A percentile compares a stretch with the other conserved stretches of the same genome.
phyloP scores from a whole-genome alignment of 805 yeast species.

The Candida sonorensis region DNA sequence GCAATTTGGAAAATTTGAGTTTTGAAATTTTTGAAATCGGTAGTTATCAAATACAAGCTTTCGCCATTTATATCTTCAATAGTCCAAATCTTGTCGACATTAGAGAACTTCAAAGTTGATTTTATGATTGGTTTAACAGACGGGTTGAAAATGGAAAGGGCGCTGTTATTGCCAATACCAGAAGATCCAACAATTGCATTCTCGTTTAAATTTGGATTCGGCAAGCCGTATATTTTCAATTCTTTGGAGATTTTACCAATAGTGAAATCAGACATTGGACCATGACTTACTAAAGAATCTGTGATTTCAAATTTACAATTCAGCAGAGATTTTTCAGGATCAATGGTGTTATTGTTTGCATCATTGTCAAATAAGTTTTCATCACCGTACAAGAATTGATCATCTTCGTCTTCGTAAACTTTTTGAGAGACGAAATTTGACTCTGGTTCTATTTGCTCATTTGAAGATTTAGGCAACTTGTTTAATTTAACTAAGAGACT shows the following conservation, averaged over 20 bases:
- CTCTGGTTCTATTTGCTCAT: too few relatives aligned
- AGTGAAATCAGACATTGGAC: slow-evolving; percentile 67
- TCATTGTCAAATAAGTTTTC: too few relatives aligned
- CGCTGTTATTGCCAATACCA: slow-evolving; percentile 52
- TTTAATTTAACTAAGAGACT: slow-evolving; percentile 42
- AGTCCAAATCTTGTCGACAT: slow-evolving; percentile 73
- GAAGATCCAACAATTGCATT: slow-evolving; percentile 62
- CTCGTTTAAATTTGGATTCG: slow-evolving; percentile 63
- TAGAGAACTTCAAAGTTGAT: slow-evolving; percentile 64
- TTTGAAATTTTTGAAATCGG: slow-evolving; percentile 56
- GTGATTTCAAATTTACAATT: slow-evolving; percentile 34
- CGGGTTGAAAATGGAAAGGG: slow-evolving; percentile 57
- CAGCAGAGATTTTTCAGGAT: slow-evolving; percentile 24
- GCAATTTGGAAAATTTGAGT: slow-evolving; percentile 64
- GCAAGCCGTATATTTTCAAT: slow-evolving; percentile 48
- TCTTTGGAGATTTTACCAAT: slow-evolving; percentile 55
- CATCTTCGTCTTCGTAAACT: too few relatives aligned
- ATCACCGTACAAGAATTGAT: too few relatives aligned
- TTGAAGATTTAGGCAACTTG: slow-evolving; percentile 7
- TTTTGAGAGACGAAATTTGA: too few relatives aligned
- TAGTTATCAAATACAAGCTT: slow-evolving; percentile 59
- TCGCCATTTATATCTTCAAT: slow-evolving; percentile 31
- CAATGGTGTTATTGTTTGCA: slow-evolving; percentile 4
- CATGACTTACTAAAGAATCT: slow-evolving; percentile 56
- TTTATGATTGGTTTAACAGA: slow-evolving; percentile 61